Percentiles rank a stretch among this genome's conserved stretches.
Evolutionary conservation across 495 filamentous ascomycete genomes (phyloP).

Genomic region (Talaromyces adpressus): DNA sequence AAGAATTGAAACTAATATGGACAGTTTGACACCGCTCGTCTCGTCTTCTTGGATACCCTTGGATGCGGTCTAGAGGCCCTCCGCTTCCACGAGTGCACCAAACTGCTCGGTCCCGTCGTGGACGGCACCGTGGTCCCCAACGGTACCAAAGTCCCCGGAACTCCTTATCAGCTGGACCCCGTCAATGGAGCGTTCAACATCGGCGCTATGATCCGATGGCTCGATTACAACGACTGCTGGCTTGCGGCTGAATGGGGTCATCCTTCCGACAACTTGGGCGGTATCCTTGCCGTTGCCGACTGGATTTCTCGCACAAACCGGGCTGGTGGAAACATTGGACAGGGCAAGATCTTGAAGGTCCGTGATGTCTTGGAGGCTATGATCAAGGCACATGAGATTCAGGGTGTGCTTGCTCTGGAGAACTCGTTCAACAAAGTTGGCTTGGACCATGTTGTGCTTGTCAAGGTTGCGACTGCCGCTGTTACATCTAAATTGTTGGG

Average conservation of each 20-base stretch:
- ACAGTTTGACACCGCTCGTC: constrained; percentile 86
- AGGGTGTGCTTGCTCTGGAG: constrained; percentile 91
- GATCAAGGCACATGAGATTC: constrained; percentile 99
- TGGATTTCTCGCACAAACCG: constrained; percentile 97
- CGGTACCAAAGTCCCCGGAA: constrained; percentile 86
- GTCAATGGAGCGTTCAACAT: constrained; percentile 98
- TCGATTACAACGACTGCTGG: constrained; percentile 99
- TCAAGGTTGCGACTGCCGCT: constrained; percentile 94
- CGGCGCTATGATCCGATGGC: constrained; percentile 94
- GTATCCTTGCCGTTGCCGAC: constrained; percentile 92
- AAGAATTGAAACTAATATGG: neutral
- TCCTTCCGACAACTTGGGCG: constrained; percentile 92
- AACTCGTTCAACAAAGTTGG: constrained; percentile 99
- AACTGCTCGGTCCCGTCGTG: constrained; percentile 91
- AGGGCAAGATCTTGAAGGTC: constrained; percentile 78
- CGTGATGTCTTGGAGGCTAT: constrained; percentile 92
- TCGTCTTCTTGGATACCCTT: constrained; percentile 89
- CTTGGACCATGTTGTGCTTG: constrained; percentile 92
- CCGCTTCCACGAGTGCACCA: constrained; percentile 91
- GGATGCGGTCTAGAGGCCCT: constrained; percentile 94
- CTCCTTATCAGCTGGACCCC: constrained; percentile 88
- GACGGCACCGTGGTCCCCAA: constrained; percentile 88
- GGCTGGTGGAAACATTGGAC: constrained; percentile 76
- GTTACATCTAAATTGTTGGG: constrained; percentile 94
- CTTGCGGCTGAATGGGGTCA: constrained; percentile 98